Percentiles rank a stretch among this genome's conserved stretches.
phyloP scores from a whole-genome alignment of 371 early-diverging fungal species.

The Parasitella parasitica region DNA sequence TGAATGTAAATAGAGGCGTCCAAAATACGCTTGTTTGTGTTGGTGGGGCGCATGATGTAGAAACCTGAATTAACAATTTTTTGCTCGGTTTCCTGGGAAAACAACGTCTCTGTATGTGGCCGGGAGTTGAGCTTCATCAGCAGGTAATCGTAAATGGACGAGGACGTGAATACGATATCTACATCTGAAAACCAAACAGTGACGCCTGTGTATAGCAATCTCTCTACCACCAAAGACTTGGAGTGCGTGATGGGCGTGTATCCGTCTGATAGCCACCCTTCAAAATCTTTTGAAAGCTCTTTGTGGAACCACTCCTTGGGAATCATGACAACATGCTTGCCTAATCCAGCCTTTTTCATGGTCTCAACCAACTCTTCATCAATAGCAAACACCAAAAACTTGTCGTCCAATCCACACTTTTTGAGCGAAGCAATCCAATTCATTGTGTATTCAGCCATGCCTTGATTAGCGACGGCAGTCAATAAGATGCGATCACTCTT shows the following conservation, averaged over 20 bases:
- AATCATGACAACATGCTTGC: constrained; percentile 29
- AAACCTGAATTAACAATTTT: constrained; percentile 47
- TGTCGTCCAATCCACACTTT: constrained; percentile 24
- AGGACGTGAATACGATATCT: constrained; percentile 48
- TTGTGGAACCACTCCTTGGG: constrained; percentile 36
- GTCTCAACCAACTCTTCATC: constrained; percentile 28
- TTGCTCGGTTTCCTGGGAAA: constrained; percentile 46
- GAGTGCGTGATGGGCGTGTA: constrained; percentile 40
- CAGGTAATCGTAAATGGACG: constrained; percentile 41
- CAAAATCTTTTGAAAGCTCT: constrained; percentile 27
- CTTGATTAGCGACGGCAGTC: constrained; percentile 38
- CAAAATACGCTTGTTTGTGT: constrained; percentile 42
- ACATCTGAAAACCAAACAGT: constrained; percentile 57
- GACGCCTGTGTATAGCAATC: constrained; percentile 29
- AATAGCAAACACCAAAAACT: constrained; percentile 39
- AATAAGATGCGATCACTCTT: constrained; percentile 21
- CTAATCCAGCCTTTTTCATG: constrained; percentile 25
- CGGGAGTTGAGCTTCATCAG: constrained; percentile 33
- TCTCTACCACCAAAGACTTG: constrained; percentile 38
- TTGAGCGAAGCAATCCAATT: constrained; percentile 42
- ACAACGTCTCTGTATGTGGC: constrained; percentile 39
- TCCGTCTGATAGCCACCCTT: constrained; percentile 24
- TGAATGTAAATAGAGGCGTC: constrained; percentile 43
- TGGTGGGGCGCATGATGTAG: constrained; percentile 49
- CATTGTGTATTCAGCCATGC: constrained; percentile 42